Percentiles rank a stretch among this genome's conserved stretches.
Evolutionary conservation across 73 alveolate genomes (phyloP).

Genomic region (Stentor roeselii): DNA sequence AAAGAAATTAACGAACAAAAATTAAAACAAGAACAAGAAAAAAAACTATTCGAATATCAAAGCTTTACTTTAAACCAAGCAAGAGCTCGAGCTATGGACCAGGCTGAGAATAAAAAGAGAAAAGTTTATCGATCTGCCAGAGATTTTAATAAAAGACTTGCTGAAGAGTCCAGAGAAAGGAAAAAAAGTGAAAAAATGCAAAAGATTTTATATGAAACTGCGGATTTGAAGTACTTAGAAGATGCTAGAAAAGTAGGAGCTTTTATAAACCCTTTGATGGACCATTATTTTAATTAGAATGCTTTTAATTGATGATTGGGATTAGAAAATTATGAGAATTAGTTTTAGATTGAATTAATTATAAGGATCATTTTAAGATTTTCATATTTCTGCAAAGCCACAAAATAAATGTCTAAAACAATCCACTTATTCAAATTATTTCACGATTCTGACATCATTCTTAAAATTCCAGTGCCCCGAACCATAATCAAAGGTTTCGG

Average conservation of each 20-base stretch:
- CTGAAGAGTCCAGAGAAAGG: not conserved
- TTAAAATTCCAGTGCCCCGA: not conserved
- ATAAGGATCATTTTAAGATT: too few species aligned
- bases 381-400: too few species aligned
- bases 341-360: too few species aligned
- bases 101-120: slow-evolving; percentile 24
- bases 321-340: too few species aligned
- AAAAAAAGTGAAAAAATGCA: not conserved
- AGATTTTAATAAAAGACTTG: not conserved
- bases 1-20: slow-evolving; percentile 7
- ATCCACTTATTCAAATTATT: not conserved
- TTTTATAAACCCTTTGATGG: not conserved
- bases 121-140: slow-evolving; percentile 13
- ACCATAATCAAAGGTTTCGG: not conserved
- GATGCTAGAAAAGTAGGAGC: not conserved
- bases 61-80: not conserved
- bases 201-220: slow-evolving; percentile 3
- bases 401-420: not conserved
- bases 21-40: slow-evolving; percentile 8
- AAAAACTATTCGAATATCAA: slow-evolving; percentile 16
- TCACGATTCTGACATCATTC: not conserved
- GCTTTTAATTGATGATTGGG: too few species aligned
- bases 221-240: not conserved
- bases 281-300: too few species aligned
- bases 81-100: slow-evolving; percentile 23